Evolutionary conservation across 345 rosid species (phyloP).

Genomic region (Geranium brycei): DNA sequence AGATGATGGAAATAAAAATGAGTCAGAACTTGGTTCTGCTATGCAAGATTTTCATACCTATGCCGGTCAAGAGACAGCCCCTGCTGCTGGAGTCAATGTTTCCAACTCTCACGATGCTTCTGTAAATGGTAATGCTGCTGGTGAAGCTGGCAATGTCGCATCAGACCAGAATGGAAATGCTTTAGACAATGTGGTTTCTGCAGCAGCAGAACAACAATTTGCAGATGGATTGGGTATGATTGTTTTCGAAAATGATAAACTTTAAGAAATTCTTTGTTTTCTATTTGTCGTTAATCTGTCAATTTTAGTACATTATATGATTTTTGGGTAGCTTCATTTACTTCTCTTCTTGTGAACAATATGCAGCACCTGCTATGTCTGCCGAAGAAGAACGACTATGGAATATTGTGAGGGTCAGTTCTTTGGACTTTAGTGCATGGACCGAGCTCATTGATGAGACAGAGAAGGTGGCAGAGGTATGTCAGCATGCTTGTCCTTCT

Average conservation of each 20-base stretch:
- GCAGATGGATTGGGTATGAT: constrained; percentile 56
- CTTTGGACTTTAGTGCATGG: constrained; percentile 84
- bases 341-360: constrained; percentile 2
- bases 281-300: not conserved
- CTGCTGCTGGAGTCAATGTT: constrained; percentile 11
- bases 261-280: not conserved
- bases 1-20: constrained; percentile 13
- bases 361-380: constrained; percentile 38
- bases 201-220: constrained; percentile 25
- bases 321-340: not conserved
- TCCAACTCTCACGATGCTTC: constrained; percentile 21
- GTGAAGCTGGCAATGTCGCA: constrained; percentile 18
- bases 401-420: constrained; percentile 67
- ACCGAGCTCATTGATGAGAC: constrained; percentile 78
- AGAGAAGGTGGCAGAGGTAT: constrained; percentile 82
- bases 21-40: constrained; percentile 9
- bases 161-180: constrained; percentile 53
- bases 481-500: constrained; percentile 1
- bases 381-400: constrained; percentile 85
- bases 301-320: not conserved
- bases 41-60: constrained; percentile 15
- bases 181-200: constrained; percentile 24
- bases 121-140: constrained; percentile 41
- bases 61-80: constrained; percentile 13
- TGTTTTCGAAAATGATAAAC: not conserved